Evolutionary conservation across 1,284 basidiomycete species (phyloP), one percentile per base, ranked within the genome.

Genomic region (Stereum hirsutum): DNA sequence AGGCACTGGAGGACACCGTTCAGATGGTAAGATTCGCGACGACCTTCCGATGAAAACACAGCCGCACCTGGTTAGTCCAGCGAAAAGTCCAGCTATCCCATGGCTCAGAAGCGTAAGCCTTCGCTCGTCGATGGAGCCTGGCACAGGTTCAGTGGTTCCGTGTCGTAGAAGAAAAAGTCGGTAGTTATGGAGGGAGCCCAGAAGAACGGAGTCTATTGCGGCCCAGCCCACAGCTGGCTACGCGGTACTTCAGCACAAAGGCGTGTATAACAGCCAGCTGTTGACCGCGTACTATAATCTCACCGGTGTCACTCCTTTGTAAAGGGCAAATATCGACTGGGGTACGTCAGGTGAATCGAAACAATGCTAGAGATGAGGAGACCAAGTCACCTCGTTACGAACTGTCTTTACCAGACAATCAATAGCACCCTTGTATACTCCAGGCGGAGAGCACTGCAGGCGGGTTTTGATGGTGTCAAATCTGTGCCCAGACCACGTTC

Each of bases 161-260:
- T 70, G 55, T 40, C 69, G 64, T 38, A 75, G 61, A 38, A 86
- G 66, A 46, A 78, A 74, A 2, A 85, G 64, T 7, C 82, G 74
- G 55, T 85, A 87, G 54, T 83, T 82, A 58, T 83, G 80, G 37
- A 90, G 61, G 4, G 81, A 84, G 3, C 87, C 86, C 41, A 90
- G 65, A 6, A 90, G 67, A 7, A 89, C 63, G 12, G 82, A 80
- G 55, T 90, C 87, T 34, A 84, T 81, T 31, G 79, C 69, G 6
- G 81, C 78, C 86, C 84, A 89, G 2, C 83, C 84, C 3, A 89
- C 64, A 15, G 82, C 81, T 2, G 85, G 86, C n/a, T n/a, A n/a
- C n/a, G n/a, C n/a, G n/a, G n/a, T n/a, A n/a, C n/a, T n/a, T n/a
- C n/a, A n/a, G n/a, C n/a, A n/a, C n/a, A n/a, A n/a, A n/a, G n/a